Conservation (phyloP, 768 basidiomycete genomes). For the Gloeophyllum trabeum region DNA sequence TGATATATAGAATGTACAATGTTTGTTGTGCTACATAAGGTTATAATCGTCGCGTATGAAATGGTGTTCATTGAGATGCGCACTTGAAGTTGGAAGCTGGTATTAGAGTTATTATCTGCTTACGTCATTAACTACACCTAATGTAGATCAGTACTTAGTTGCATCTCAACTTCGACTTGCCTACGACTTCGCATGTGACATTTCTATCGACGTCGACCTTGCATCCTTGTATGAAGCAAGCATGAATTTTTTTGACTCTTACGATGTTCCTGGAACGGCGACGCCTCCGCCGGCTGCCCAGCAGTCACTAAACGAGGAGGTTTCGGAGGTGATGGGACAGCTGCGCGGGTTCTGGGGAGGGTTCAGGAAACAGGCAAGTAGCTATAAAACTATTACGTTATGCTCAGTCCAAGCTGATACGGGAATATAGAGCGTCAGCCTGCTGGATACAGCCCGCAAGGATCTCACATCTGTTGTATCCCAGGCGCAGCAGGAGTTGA, state of each 20-base stretch:
- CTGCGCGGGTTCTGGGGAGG: conserved; percentile 85
- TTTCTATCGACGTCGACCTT: no score
- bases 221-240: no score
- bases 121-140: no score
- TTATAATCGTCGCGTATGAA: no score
- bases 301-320: neutral
- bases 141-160: no score
- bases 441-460: conserved; percentile 56
- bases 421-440: conserved; percentile 49
- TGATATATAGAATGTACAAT: neutral
- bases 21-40: no score
- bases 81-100: no score
- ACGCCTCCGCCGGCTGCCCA: neutral
- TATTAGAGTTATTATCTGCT: no score
- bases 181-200: no score
- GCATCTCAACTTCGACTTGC: no score
- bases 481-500: conserved; percentile 72
- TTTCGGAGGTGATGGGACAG: conserved; percentile 20
- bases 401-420: neutral
- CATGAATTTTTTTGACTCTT: neutral
- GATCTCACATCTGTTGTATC: conserved; percentile 63
- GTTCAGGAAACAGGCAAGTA: conserved; percentile 73
- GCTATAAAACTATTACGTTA: neutral
- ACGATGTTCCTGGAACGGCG: neutral
- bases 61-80: no score